phyloP scores from a whole-genome alignment of 2,329 filamentous ascomycete genomes.

The Penicillium sclerotiorum region DNA sequence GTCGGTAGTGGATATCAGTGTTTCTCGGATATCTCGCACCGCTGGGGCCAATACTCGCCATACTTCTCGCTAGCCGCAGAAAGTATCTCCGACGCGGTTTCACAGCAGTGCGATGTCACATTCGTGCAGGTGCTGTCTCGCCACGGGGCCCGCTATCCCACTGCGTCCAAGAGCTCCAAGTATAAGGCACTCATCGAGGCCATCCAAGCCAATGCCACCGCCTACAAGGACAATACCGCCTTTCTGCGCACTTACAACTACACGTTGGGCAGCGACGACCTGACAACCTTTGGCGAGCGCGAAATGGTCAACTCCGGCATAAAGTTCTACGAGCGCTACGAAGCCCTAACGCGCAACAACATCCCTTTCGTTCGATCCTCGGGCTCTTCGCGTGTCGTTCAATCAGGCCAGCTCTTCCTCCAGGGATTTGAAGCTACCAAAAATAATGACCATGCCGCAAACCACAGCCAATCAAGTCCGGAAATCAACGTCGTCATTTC shows the following conservation, averaged over 20 bases:
- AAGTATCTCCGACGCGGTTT: conserved; percentile 62
- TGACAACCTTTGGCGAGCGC: conserved; percentile 68
- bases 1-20: conserved; percentile 65
- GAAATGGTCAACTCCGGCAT: conserved; percentile 74
- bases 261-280: conserved; percentile 67
- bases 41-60: conserved; percentile 87
- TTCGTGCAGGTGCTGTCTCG: conserved; percentile 82
- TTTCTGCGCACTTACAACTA: conserved; percentile 76
- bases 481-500: conserved; percentile 67
- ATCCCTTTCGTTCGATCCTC: conserved; percentile 74
- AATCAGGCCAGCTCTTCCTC: conserved; percentile 75
- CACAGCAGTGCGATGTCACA: conserved; percentile 70
- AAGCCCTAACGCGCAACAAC: conserved; percentile 57
- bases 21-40: conserved; percentile 61
- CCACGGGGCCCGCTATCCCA: conserved; percentile 83
- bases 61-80: conserved; percentile 69
- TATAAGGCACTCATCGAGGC: conserved; percentile 68
- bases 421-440: conserved; percentile 69
- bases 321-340: conserved; percentile 76
- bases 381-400: conserved; percentile 69
- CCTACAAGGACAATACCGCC: conserved; percentile 64
- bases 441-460: conserved; percentile 42
- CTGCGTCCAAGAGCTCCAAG: conserved; percentile 62
- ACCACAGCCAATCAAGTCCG: conserved; percentile 52
- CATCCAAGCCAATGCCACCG: conserved; percentile 62